Evolutionary conservation across 306 rosid species (phyloP).

Genomic region (Vigna mungo): DNA sequence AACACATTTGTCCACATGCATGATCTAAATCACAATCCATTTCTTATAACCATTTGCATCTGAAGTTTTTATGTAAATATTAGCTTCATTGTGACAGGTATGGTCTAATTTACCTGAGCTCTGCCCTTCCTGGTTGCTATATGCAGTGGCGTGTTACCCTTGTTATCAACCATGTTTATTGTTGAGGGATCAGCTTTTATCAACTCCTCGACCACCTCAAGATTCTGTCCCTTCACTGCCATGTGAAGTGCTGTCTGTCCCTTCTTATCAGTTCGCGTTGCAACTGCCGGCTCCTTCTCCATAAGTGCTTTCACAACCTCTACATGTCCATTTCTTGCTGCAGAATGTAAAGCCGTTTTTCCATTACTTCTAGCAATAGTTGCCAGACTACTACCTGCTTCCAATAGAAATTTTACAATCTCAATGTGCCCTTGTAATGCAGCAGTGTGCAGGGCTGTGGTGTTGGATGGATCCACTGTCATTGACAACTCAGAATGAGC

Average conservation of each 20-base stretch:
- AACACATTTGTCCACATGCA: background rate
- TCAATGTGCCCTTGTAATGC: slow-evolving; percentile 91
- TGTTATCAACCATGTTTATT: slow-evolving; percentile 77
- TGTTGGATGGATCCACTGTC: slow-evolving; percentile 93
- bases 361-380: slow-evolving; percentile 93
- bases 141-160: slow-evolving; percentile 85
- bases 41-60: slow-evolving; percentile 8
- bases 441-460: slow-evolving; percentile 97
- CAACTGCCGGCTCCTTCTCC: slow-evolving; percentile 71
- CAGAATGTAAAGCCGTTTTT: slow-evolving; percentile 91
- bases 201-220: slow-evolving; percentile 79
- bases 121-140: slow-evolving; percentile 89
- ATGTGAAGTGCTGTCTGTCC: slow-evolving; percentile 97
- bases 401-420: slow-evolving; percentile 75
- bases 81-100: slow-evolving; percentile 2
- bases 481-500: slow-evolving; percentile 80
- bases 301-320: slow-evolving; percentile 70
- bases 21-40: slow-evolving; percentile 18
- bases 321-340: slow-evolving; percentile 93
- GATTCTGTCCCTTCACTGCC: slow-evolving; percentile 92
- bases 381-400: slow-evolving; percentile 81
- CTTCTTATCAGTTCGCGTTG: slow-evolving; percentile 78
- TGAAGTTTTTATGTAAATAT: slow-evolving; percentile 3
- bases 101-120: slow-evolving; percentile 64
- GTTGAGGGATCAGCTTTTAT: slow-evolving; percentile 71